Conservation (phyloP, 208 protist species). For the Angomonas deanei region DNA sequence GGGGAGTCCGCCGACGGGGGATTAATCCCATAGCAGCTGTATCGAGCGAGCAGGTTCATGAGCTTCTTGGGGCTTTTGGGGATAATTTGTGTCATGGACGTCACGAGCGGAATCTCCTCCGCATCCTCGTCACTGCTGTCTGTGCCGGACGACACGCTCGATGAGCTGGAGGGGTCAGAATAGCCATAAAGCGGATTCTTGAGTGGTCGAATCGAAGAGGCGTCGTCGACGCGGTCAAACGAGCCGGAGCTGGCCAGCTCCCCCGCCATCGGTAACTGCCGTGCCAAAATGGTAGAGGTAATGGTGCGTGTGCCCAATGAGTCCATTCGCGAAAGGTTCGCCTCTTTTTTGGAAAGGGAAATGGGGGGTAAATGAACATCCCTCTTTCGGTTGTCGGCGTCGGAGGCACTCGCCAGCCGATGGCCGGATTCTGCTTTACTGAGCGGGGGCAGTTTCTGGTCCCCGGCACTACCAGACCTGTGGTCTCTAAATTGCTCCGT, state of each 20-base stretch:
- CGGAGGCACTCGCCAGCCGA: too few species aligned
- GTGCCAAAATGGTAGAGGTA: conserved; percentile 5
- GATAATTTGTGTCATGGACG: background rate
- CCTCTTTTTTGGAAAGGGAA: background rate
- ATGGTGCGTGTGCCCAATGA: background rate
- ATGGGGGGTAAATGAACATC: too few species aligned
- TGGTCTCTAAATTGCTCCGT: conserved; percentile 9
- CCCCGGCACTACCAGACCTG: too few species aligned
- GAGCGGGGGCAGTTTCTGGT: background rate
- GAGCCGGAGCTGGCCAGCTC: background rate
- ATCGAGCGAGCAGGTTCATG: conserved; percentile 18
- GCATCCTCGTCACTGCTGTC: background rate
- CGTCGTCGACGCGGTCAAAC: background rate
- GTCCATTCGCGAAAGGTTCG: background rate
- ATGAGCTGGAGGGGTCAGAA: background rate
- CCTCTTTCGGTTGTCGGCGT: too few species aligned
- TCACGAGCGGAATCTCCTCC: conserved; percentile 8
- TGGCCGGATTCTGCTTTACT: too few species aligned
- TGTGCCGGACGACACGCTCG: background rate
- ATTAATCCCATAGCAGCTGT: conserved; percentile 22
- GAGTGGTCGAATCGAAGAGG: background rate
- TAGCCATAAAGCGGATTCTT: background rate
- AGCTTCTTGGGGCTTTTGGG: background rate
- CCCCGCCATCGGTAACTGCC: background rate
- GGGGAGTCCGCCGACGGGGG: conserved; percentile 11